These are phyloP conservation scores for Brettanomyces bruxellensis DNA, from an alignment of 805 yeast genomes.

Conservation along the genomic window DNA sequence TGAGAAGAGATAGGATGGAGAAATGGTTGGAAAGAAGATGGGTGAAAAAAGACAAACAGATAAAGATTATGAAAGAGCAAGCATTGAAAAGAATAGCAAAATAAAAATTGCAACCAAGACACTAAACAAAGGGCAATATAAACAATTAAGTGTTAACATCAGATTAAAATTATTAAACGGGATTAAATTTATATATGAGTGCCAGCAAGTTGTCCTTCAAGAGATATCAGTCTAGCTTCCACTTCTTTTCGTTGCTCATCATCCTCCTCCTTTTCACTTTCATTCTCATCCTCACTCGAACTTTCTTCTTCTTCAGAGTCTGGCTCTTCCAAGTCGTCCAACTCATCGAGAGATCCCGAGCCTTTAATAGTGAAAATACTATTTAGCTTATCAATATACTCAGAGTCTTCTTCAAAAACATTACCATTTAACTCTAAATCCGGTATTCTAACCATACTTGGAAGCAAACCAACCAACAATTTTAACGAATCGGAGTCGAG, in stretches of 20 bases:
- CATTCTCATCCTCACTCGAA: slow-evolving; percentile 42
- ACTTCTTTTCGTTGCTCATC: slow-evolving; percentile 20
- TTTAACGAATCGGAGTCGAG: slow-evolving; percentile 59
- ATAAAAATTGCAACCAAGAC: not conserved
- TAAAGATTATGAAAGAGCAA: slow-evolving; percentile 28
- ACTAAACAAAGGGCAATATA: not conserved
- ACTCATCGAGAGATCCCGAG: slow-evolving; percentile 78
- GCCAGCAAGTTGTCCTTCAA: slow-evolving; percentile 46
- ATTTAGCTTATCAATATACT: slow-evolving; percentile 49
- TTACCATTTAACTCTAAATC: slow-evolving; percentile 86
- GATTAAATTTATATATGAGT: slow-evolving; percentile 14
- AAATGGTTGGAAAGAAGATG: slow-evolving; percentile 72
- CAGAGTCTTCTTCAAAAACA: slow-evolving; percentile 82
- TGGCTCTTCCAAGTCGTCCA: slow-evolving; percentile 88
- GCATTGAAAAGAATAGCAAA: not conserved
- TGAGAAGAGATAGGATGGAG: slow-evolving; percentile 47
- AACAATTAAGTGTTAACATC: too few relatives aligned
- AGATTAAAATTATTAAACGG: not conserved
- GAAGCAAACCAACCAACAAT: slow-evolving; percentile 46
- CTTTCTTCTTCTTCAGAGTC: slow-evolving; percentile 63
- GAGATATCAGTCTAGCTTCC: slow-evolving; percentile 23
- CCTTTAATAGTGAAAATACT: slow-evolving; percentile 65
- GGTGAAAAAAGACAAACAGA: slow-evolving; percentile 55
- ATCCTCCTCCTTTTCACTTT: slow-evolving; percentile 39
- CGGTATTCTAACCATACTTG: slow-evolving; percentile 49